These are phyloP conservation scores for Piedraia hortae DNA, from an alignment of 2,329 filamentous ascomycete species.

Conservation along the genomic window DNA sequence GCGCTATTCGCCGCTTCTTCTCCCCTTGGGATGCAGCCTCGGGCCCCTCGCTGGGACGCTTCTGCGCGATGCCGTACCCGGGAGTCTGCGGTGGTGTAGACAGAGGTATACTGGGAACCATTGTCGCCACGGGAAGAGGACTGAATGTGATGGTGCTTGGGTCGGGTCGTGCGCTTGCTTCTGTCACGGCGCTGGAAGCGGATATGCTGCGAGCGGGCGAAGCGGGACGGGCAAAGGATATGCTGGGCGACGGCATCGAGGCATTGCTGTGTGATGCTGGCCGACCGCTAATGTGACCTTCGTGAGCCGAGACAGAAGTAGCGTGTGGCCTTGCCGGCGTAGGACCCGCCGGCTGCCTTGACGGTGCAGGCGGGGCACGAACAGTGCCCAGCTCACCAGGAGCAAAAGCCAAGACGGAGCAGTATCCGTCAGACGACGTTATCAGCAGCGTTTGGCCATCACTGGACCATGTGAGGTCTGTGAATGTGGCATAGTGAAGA, in stretches of 20 bases:
- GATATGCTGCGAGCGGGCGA: constrained; percentile 72
- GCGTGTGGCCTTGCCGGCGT: constrained; percentile 13
- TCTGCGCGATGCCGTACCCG: constrained; percentile 10
- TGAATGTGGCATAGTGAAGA: constrained; percentile 89
- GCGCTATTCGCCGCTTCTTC: constrained; percentile 20
- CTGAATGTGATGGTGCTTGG: constrained; percentile 13
- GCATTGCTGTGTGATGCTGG: constrained; percentile 2
- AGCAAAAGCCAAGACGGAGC: constrained; percentile 64
- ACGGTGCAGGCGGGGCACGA: constrained; percentile 36
- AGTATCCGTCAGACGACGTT: constrained; percentile 96
- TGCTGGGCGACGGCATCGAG: constrained; percentile 30
- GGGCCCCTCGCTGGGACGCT: constrained; percentile 8
- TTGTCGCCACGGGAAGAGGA: constrained; percentile 10
- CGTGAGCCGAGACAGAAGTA: constrained; percentile 16
- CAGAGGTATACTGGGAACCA: constrained; percentile 33
- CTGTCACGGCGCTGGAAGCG: constrained; percentile 49
- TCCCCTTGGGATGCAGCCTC: constrained; percentile 9
- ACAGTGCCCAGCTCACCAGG: constrained; percentile 61
- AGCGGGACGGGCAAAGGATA: constrained; percentile 27
- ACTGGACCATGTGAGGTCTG: constrained; percentile 71
- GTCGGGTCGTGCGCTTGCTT: constrained; percentile 16
- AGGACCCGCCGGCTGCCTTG: constrained; percentile 13
- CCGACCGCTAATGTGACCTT: constrained; percentile 8
- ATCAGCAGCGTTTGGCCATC: constrained; percentile 62
- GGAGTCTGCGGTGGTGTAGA: constrained; percentile 83